These are phyloP conservation scores for Parascedosporium putredinis DNA, from an alignment of 2,329 filamentous ascomycete species.

Conservation along the genomic window DNA sequence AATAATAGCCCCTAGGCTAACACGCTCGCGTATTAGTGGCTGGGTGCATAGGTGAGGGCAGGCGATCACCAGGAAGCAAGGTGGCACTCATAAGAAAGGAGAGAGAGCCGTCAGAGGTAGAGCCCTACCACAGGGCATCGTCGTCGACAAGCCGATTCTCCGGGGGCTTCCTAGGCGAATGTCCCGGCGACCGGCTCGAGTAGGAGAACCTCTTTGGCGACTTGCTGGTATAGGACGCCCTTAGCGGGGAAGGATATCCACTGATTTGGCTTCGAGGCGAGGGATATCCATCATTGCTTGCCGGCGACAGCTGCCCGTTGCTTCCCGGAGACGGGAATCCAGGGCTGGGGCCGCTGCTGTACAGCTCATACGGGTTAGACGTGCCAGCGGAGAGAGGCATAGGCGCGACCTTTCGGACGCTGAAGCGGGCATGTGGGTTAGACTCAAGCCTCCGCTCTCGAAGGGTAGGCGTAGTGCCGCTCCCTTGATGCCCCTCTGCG, in stretches of 20 bases:
- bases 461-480: not conserved
- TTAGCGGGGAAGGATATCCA: not conserved
- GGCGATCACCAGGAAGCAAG: no score
- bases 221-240: not conserved
- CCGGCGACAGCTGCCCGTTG: not conserved
- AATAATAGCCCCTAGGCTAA: no score
- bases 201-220: not conserved
- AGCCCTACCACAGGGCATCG: conserved; percentile 10
- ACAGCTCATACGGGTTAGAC: conserved; percentile 4
- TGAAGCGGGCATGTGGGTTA: not conserved
- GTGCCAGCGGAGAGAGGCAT: not conserved
- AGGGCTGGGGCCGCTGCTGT: not conserved
- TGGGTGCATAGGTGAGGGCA: no score
- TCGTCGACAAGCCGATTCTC: conserved; percentile 10
- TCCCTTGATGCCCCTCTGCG: not conserved
- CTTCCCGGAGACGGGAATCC: not conserved
- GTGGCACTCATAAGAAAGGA: not conserved
- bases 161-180: conserved; percentile 5
- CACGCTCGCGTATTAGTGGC: no score
- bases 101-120: not conserved
- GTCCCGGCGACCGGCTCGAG: not conserved
- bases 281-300: not conserved
- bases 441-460: not conserved
- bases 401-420: conserved; percentile 2
- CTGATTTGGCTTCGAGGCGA: not conserved